A percentile compares a stretch with the other conserved stretches of the same genome.
Evolutionary conservation across 2,329 filamentous ascomycete genomes (phyloP).

Genomic region (Bipolaris sorokiniana): DNA sequence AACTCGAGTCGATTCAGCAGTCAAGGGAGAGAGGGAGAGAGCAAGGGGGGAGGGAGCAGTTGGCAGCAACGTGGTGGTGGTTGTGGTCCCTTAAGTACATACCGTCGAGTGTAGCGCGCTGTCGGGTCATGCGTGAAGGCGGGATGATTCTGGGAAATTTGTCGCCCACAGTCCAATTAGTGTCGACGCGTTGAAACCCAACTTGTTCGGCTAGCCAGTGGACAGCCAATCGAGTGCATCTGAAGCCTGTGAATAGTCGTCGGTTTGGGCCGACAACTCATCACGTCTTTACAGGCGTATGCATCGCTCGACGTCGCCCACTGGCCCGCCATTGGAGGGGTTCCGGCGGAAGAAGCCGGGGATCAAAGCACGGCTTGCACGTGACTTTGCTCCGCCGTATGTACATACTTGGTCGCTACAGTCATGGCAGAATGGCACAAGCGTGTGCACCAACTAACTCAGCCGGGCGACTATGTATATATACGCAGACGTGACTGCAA

Average conservation of each 20-base stretch:
- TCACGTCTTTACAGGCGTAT: constrained; percentile 42
- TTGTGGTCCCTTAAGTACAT: constrained; percentile 42
- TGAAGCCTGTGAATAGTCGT: constrained; percentile 35
- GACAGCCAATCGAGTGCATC: constrained; percentile 38
- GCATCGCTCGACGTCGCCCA: constrained; percentile 23
- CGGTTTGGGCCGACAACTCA: constrained; percentile 48
- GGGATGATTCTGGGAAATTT: constrained; percentile 42
- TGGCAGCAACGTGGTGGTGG: constrained; percentile 27
- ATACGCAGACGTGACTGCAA: too few relatives aligned
- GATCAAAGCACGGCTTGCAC: constrained; percentile 13
- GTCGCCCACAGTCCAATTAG: constrained; percentile 42
- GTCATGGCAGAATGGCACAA: not conserved
- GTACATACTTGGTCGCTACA: too few relatives aligned
- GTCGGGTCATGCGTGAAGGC: constrained; percentile 48
- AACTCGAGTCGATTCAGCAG: constrained; percentile 1
- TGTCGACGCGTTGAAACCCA: constrained; percentile 44
- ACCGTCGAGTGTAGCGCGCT: constrained; percentile 30
- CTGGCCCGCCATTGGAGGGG: constrained; percentile 37
- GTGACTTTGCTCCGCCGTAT: not conserved
- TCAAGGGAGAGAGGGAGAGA: constrained; percentile 1
- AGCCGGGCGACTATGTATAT: too few relatives aligned
- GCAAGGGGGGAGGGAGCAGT: constrained; percentile 4
- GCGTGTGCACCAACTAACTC: too few relatives aligned
- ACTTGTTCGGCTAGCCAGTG: constrained; percentile 39
- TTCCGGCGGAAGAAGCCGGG: constrained; percentile 25